A percentile compares a stretch with the other conserved stretches of the same genome.
Evolutionary conservation across 2,329 filamentous ascomycete species (phyloP).

Genomic region (Coniochaeta hoffmannii): DNA sequence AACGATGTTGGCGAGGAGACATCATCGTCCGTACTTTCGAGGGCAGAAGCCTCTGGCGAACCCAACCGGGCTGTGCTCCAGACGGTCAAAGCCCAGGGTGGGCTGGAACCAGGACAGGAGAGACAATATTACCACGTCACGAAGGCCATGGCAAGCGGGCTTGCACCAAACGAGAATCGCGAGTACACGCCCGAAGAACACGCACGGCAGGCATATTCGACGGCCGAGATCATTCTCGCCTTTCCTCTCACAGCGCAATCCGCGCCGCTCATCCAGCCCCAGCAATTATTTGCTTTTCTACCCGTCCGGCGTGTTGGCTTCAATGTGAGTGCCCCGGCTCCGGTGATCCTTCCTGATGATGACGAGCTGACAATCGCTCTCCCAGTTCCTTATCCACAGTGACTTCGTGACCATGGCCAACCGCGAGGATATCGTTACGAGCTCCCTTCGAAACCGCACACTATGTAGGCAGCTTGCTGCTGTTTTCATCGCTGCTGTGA

Average conservation of each 20-base stretch:
- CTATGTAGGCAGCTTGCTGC: constrained; percentile 27
- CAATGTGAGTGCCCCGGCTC: constrained; percentile 23
- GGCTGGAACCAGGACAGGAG: neutral
- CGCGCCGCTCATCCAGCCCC: constrained; percentile 26
- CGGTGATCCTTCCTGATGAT: no score
- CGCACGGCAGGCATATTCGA: constrained; percentile 12
- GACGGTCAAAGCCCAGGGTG: neutral
- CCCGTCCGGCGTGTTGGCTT: constrained; percentile 35
- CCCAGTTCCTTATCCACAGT: constrained; percentile 38
- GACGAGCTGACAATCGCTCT: no score
- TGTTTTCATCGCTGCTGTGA: constrained; percentile 29
- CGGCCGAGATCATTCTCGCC: constrained; percentile 32
- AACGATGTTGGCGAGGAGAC: constrained; percentile 9
- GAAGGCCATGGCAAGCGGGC: constrained; percentile 16
- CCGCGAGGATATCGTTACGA: constrained; percentile 31
- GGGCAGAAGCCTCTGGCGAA: constrained; percentile 3
- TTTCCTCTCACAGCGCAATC: constrained; percentile 31
- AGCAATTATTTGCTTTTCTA: constrained; percentile 38
- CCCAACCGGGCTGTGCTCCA: neutral
- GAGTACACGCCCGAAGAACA: constrained; percentile 19
- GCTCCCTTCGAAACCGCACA: constrained; percentile 28
- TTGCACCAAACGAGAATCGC: constrained; percentile 27
- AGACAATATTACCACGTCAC: constrained; percentile 20
- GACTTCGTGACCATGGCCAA: constrained; percentile 41
- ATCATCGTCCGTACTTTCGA: constrained; percentile 8